phyloP scores from a whole-genome alignment of 2,329 filamentous ascomycete genomes.

The Fusarium sp. region DNA sequence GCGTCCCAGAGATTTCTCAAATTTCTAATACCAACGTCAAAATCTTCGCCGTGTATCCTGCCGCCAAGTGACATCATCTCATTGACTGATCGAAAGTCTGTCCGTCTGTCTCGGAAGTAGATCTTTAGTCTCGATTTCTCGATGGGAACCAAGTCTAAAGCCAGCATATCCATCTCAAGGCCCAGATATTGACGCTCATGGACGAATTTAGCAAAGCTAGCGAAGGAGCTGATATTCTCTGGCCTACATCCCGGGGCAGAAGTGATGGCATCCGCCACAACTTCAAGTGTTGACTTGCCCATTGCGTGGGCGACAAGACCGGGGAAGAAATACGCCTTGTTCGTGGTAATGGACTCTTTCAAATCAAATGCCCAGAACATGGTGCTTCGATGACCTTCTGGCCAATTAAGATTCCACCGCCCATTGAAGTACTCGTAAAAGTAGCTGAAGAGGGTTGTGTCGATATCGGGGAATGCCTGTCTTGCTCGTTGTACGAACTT shows the following conservation, averaged over 20 bases:
- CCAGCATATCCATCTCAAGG: slow-evolving; percentile 43
- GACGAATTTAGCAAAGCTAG: background rate
- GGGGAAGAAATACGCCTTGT: background rate
- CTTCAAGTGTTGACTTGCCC: background rate
- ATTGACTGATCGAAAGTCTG: slow-evolving; percentile 42
- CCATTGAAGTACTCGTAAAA: background rate
- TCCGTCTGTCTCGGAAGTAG: slow-evolving; percentile 47
- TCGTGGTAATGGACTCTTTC: background rate
- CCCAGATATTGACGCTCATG: background rate
- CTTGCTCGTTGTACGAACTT: background rate
- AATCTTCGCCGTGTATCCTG: background rate
- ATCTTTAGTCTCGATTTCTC: slow-evolving; percentile 48
- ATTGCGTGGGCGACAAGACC: background rate
- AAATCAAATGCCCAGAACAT: background rate
- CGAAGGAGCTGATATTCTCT: background rate
- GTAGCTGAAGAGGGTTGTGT: background rate
- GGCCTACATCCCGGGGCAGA: slow-evolving; percentile 4
- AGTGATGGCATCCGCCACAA: slow-evolving; percentile 31
- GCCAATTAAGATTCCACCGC: rapidly evolving
- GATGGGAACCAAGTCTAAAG: slow-evolving; percentile 45
- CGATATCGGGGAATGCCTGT: background rate
- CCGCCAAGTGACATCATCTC: slow-evolving; percentile 41
- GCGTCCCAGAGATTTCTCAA: slow-evolving; percentile 33
- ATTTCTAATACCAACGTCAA: slow-evolving; percentile 20
- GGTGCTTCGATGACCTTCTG: background rate